A percentile compares a stretch with the other conserved stretches of the same genome.
Conservation (phyloP, 2,329 filamentous ascomycete species). For the Fusarium siculi region DNA sequence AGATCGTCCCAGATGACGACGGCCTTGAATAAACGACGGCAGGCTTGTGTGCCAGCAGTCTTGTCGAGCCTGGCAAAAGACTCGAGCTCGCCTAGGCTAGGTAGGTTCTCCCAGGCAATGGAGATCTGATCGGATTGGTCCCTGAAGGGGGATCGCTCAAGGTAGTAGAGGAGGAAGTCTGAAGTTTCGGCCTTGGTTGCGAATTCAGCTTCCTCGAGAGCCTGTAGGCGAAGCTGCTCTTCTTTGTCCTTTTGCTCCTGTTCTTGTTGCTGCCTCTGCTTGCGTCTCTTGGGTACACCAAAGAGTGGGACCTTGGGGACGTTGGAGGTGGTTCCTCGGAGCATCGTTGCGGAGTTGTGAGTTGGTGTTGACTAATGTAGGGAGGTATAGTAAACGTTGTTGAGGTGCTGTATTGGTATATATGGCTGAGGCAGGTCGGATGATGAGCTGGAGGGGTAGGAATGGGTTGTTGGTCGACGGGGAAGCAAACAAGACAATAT, state of each 20-base stretch:
- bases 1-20: slow-evolving; percentile 53
- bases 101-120: slow-evolving; percentile 49
- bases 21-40: slow-evolving; percentile 52
- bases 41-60: slow-evolving; percentile 50
- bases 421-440: slow-evolving; percentile 8
- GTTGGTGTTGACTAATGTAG: neutral
- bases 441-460: slow-evolving; percentile 17
- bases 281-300: slow-evolving; percentile 42
- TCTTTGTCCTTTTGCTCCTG: slow-evolving; percentile 36
- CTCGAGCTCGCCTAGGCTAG: slow-evolving; percentile 49
- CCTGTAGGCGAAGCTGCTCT: slow-evolving; percentile 38
- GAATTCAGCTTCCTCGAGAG: slow-evolving; percentile 45
- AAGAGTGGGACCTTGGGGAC: slow-evolving; percentile 40
- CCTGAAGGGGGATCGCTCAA: slow-evolving; percentile 45
- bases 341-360: slow-evolving; percentile 23
- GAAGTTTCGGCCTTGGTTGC: slow-evolving; percentile 46
- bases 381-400: neutral
- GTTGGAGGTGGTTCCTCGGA: slow-evolving; percentile 36
- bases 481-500: slow-evolving; percentile 29
- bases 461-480: slow-evolving; percentile 10
- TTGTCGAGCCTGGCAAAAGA: slow-evolving; percentile 48
- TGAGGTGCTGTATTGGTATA: neutral
- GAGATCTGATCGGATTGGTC: slow-evolving; percentile 48
- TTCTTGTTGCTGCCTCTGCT: slow-evolving; percentile 40
- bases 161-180: slow-evolving; percentile 48